phyloP scores from a whole-genome alignment of 202 grass and related monocot species.

The Cymbopogon flexuosus region DNA sequence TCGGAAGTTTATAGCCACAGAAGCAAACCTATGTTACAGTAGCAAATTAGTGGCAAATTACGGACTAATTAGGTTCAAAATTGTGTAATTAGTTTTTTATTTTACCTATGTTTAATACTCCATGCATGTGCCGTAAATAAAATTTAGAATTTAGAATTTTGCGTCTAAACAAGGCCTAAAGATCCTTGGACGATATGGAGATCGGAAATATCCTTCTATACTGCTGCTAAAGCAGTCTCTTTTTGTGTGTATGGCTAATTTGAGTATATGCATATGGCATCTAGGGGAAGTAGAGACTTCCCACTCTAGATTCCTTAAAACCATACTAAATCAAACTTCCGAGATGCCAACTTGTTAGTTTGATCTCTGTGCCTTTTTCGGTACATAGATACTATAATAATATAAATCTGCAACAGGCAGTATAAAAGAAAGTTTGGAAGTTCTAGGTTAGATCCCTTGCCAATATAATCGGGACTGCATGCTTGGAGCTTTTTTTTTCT shows the following conservation, averaged over 20 bases:
- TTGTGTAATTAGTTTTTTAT: no score
- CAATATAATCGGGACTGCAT: neutral
- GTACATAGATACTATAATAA: neutral
- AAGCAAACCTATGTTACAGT: no score
- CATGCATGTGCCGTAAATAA: no score
- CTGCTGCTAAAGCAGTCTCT: neutral
- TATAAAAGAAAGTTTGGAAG: neutral
- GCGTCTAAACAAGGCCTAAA: no score
- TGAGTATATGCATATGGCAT: neutral
- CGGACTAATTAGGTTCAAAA: no score
- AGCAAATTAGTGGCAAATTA: no score
- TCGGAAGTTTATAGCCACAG: no score
- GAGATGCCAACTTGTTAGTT: slow-evolving; percentile 1
- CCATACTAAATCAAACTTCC: slow-evolving; percentile 2
- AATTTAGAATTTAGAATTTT: no score
- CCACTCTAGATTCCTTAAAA: neutral
- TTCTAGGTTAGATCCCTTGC: neutral
- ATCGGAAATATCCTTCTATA: no score
- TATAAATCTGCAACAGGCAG: neutral
- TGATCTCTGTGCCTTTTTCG: neutral
- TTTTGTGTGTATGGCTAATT: neutral
- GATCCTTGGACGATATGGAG: no score
- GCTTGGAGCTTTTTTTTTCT: neutral
- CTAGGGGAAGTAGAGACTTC: neutral
- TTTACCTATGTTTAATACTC: no score